Base-by-base conservation (phyloP, 2,329 filamentous ascomycete species). In the Hortaea werneckii region DNA sequence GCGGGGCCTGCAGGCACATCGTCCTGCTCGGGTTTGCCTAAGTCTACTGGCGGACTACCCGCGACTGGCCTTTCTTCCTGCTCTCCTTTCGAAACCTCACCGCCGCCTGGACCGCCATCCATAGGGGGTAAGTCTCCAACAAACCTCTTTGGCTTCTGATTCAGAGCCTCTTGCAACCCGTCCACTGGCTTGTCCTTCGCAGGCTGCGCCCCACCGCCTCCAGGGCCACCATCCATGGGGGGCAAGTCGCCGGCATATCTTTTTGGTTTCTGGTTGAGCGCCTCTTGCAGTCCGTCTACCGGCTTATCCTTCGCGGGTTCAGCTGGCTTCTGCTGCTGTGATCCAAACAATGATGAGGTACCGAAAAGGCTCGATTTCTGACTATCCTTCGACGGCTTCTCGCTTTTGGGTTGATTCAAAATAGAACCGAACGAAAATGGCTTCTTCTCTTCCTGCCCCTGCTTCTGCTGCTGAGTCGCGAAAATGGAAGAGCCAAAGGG, bases 1-100 rank as follows among this genome's bases (percentile, higher is more conserved):
- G 56, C 61, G 11, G 61, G 55, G n/a, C 62, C 62, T 2, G 50
- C 43, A 30, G 50, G 48, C 37, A 49, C 26, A 8, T 51, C 46
- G 27, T 42, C 45, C 28, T 66, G 68, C 40, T 62, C 57, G 1
- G 58, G 61, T 34, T 54, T 54, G 20, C 54, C 59, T n/a, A 66
- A 52, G 50, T 72, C 65, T 8, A 73, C 59, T 13, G 68, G 66
- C n/a, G 71, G 71, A 37, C 68, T 72, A 10, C 70, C 71, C 30
- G 70, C 70, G 29, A 73, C 60, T 5, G 34, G 41, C 29, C 72
- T 68, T 9, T 47, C 46, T 10, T 52, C 28, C 28, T 54, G 28
- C 37, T 37, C 41, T 41, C 12, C 40, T n/a, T 10, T 29, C 10
- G n/a, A 27, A n/a, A 62, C 59, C 50, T 68, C 65, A 34, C 59